Evolutionary conservation across 257 asterid genomes (phyloP), one percentile per base, ranked within the genome.

Genomic region (Rauvolfia tetraphylla): DNA sequence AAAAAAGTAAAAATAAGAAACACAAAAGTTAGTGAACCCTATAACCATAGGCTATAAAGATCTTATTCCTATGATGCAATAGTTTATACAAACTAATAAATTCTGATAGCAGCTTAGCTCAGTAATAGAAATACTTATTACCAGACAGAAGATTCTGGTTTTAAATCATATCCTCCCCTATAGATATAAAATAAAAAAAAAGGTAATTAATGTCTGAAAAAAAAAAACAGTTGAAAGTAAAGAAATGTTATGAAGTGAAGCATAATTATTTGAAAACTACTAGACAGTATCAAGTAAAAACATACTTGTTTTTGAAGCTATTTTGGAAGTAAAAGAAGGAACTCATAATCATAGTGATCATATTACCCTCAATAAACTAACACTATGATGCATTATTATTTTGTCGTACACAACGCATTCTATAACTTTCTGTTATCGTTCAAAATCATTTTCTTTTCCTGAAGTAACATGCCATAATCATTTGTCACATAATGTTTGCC

Each of bases 291-390:
- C 14, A 79, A 62, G 61, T 41, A 74, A 66, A 44, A 73, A 79
- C 71, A 79, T 54, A 22, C 82, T 79, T 79, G n/a, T 67, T 14
- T 33, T 41, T 53, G 73, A 78, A 78, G 81, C 73, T 11, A 44
- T 68, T 39, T 53, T 58, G 42, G 67, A 33, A 42, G 33, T 48
- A 66, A 38, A 33, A 3, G 4, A 46, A n/a, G n/a, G 67, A 31
- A 76, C 17, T 76, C 63, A 54, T 54, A 31, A 67, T 48, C 79
- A 62, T 49, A 13, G 73, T 53, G 66, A 65, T 65, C 53, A 65
- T 48, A 41, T 65, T 75, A 31, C 51, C 73, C 31, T 49, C 72
- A 75, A 63, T 38, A 63, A 42, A 36, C 79, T 6, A 49, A 63
- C 65, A 23, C 38, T 13, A 66, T 48, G 13, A 63, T 46, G 53